phyloP scores from a whole-genome alignment of 495 filamentous ascomycete species.

The Penicillium canescens region DNA sequence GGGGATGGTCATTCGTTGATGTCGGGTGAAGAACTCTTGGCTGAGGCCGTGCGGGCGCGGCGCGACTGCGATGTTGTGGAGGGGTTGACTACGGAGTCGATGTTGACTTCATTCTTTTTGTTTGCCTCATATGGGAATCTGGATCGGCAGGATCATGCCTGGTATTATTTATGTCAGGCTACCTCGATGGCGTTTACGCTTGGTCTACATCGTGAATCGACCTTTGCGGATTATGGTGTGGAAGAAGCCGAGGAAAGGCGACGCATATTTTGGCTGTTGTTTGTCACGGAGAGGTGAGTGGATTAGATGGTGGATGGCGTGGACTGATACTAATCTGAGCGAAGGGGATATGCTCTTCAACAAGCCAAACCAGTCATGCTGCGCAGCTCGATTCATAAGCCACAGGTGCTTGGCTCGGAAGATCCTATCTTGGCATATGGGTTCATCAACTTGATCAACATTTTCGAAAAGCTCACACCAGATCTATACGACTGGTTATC shows the following conservation, averaged over 20 bases:
- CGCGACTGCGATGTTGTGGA: constrained; percentile 76
- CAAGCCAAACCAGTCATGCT: constrained; percentile 57
- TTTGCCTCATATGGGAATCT: constrained; percentile 76
- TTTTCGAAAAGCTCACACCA: constrained; percentile 48
- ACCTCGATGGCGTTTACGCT: constrained; percentile 59
- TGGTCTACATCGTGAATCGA: constrained; percentile 58
- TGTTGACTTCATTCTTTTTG: constrained; percentile 79
- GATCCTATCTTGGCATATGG: constrained; percentile 49
- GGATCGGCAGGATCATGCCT: constrained; percentile 52
- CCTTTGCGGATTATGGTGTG: constrained; percentile 42
- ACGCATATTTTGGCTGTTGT: constrained; percentile 64
- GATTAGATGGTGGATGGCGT: neutral
- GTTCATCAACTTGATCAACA: constrained; percentile 56
- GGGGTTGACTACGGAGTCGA: constrained; percentile 55
- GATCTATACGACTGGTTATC: constrained; percentile 46
- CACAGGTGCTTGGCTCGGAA: constrained; percentile 47
- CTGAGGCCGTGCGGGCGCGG: constrained; percentile 74
- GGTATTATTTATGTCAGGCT: constrained; percentile 65
- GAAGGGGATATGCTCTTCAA: constrained; percentile 48
- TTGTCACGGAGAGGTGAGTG: constrained; percentile 58
- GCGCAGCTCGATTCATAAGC: constrained; percentile 48
- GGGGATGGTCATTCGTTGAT: constrained; percentile 50
- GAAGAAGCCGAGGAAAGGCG: constrained; percentile 54
- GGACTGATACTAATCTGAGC: neutral
- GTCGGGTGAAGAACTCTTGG: constrained; percentile 56